Evolutionary conservation across 768 basidiomycete genomes (phyloP).

Genomic region (Podaxis rugospora): DNA sequence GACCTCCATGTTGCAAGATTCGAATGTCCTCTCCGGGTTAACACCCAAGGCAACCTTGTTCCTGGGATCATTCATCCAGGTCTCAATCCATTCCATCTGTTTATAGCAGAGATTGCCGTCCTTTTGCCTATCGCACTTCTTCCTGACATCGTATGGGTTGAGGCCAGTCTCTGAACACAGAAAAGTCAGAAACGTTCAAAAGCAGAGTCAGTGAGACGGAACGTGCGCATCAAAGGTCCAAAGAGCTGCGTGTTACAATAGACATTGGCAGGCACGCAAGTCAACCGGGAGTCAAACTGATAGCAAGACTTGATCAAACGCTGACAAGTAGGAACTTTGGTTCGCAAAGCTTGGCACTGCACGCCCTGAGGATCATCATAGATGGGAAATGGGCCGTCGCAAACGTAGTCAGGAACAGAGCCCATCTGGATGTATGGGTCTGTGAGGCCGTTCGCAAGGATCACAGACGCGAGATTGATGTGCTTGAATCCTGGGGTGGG

Average conservation of each 20-base stretch:
- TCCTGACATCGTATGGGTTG: constrained; percentile 89
- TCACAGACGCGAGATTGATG: constrained; percentile 79
- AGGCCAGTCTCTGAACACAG: constrained; percentile 53
- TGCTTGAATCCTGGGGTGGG: constrained; percentile 48
- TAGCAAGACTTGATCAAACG: constrained; percentile 71
- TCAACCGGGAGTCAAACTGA: constrained; percentile 49
- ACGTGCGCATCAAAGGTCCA: constrained; percentile 66
- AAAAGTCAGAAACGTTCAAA: not conserved
- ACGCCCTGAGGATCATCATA: constrained; percentile 67
- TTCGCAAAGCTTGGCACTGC: constrained; percentile 56
- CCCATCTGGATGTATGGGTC: constrained; percentile 81
- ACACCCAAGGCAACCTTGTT: constrained; percentile 81
- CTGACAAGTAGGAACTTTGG: constrained; percentile 73
- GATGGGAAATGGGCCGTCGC: constrained; percentile 78
- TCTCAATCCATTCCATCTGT: constrained; percentile 85
- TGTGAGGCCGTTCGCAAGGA: constrained; percentile 87
- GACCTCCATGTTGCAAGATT: constrained; percentile 73
- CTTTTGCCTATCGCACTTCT: constrained; percentile 62
- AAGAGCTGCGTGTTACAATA: constrained; percentile 80
- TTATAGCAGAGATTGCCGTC: constrained; percentile 75
- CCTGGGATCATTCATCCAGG: constrained; percentile 75
- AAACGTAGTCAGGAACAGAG: constrained; percentile 77
- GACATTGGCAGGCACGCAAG: constrained; percentile 67
- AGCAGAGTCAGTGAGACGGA: not conserved
- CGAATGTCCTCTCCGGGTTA: constrained; percentile 51